Base-by-base conservation (phyloP, 257 asterid genomes). In the Petunia axillaris region DNA sequence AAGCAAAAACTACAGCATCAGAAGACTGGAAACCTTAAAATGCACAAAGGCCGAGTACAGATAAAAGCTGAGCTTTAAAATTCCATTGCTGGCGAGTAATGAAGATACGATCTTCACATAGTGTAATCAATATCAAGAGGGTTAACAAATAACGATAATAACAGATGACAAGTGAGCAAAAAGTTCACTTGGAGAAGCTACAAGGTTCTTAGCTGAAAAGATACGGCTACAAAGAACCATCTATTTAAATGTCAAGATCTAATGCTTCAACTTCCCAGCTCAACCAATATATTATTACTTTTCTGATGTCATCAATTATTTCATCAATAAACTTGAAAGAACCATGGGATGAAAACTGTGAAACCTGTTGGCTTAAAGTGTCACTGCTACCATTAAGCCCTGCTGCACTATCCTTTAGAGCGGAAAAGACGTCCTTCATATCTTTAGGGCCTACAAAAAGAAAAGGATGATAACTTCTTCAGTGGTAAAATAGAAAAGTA, bases 361-460 rank as follows among this genome's bases (percentile, higher is more conserved):
- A 79, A 73, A 93, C 98, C 99, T 96, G 99, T 81, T 86, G 92
- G 82, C 89, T 91, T 86, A 82, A 74, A 74, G 86, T 80, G 75
- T 90, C 93, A 4, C 75, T 83, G 87, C 90, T 81, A 78, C 81
- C 91, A 82, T 74, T 82, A 84, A 76, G 84, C 81, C 94, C 97
- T 68, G 58, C 84, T 5, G 90, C 88, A 77, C 93, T 85, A 83
- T 90, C 99, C 89, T 86, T 96, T 75, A 96, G 83, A 82, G 89
- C 86, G 39, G 79, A 78, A 82, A 94, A 87, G 63, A 92, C 85
- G 83, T 96, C 97, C 86, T 91, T 91, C 71, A 94, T 88, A 83
- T 96, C 98, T 87, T 88, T 92, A 70, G 94, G 77, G 76, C 94
- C 99, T 96, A 91, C 89, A 90, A 79, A 82, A 80, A 89, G 85